These are phyloP conservation scores for Fusarium pseudoanthophilum DNA, from an alignment of 2,329 filamentous ascomycete species.

Conservation along the genomic window DNA sequence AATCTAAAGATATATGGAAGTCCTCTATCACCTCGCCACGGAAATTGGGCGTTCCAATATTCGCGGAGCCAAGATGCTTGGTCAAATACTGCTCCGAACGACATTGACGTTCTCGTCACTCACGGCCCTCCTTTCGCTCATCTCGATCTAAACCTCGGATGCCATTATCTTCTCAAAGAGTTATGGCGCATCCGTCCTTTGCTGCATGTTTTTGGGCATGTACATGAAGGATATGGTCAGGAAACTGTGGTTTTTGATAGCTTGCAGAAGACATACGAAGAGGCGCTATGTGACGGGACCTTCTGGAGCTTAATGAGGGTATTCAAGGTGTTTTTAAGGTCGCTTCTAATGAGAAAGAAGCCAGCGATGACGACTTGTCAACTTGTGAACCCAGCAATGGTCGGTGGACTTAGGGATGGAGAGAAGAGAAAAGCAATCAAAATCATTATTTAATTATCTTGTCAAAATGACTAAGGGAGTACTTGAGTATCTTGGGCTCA, in stretches of 20 bases:
- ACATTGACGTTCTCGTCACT: conserved; percentile 53
- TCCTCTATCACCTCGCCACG: conserved; percentile 48
- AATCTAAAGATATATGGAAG: conserved; percentile 46
- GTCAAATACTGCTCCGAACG: conserved; percentile 36
- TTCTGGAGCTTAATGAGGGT: not conserved
- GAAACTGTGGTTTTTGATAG: conserved; percentile 47
- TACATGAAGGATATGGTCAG: conserved; percentile 64
- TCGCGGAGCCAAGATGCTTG: conserved; percentile 44
- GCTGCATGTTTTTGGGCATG: conserved; percentile 73
- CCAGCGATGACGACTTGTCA: not conserved
- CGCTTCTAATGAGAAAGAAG: not conserved
- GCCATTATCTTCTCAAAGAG: conserved; percentile 51
- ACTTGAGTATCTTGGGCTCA: not conserved
- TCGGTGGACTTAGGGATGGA: not conserved
- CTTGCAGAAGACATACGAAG: conserved; percentile 42
- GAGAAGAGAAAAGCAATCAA: not conserved
- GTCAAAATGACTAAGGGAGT: not conserved
- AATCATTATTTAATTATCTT: not conserved
- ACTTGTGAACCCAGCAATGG: not conserved
- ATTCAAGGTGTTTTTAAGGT: not conserved
- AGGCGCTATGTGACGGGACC: not conserved
- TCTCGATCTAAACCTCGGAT: conserved; percentile 51
- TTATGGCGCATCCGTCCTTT: conserved; percentile 66
- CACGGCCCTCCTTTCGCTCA: conserved; percentile 52
- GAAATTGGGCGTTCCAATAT: conserved; percentile 58